Percentiles rank a stretch among this genome's conserved stretches.
phyloP scores from a whole-genome alignment of 2,329 filamentous ascomycete genomes.

The Stagonosporopsis chrysanthemi region DNA sequence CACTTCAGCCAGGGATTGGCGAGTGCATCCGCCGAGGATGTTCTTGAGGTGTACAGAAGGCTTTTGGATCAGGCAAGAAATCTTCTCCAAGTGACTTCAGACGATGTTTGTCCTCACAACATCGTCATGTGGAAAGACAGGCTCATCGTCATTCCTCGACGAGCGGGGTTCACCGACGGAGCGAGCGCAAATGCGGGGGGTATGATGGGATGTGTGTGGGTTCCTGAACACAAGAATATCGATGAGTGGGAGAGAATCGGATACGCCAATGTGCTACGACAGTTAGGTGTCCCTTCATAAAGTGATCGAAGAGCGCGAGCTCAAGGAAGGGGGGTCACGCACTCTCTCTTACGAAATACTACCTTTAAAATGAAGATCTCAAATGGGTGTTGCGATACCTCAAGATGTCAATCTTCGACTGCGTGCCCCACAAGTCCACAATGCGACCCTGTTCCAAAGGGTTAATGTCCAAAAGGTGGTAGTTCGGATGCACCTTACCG shows the following conservation, averaged over 20 bases:
- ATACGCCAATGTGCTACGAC: conserved; percentile 45
- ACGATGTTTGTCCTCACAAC: conserved; percentile 55
- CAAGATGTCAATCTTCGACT: not conserved
- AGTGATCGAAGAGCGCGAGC: not conserved
- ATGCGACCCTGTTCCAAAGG: not conserved
- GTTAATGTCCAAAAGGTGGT: not conserved
- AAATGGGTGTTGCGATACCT: no score
- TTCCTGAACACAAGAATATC: conserved; percentile 44
- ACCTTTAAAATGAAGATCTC: no score
- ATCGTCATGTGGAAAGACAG: conserved; percentile 54
- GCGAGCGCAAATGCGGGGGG: conserved; percentile 56
- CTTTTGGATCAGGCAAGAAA: conserved; percentile 28
- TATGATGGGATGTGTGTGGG: conserved; percentile 58
- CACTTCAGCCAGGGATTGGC: conserved; percentile 36
- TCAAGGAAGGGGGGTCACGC: no score
- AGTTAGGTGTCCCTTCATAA: conserved; percentile 42
- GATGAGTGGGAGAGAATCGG: conserved; percentile 52
- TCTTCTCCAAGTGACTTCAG: conserved; percentile 15
- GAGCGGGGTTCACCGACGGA: conserved; percentile 44
- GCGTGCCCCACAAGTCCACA: not conserved
- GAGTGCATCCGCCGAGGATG: conserved; percentile 5
- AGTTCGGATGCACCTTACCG: not conserved
- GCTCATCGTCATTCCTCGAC: conserved; percentile 59
- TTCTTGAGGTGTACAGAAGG: conserved; percentile 28
- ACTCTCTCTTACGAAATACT: not conserved